Base-by-base conservation (phyloP, 805 yeast species). In the Kodamaea kaohsiungensis region DNA sequence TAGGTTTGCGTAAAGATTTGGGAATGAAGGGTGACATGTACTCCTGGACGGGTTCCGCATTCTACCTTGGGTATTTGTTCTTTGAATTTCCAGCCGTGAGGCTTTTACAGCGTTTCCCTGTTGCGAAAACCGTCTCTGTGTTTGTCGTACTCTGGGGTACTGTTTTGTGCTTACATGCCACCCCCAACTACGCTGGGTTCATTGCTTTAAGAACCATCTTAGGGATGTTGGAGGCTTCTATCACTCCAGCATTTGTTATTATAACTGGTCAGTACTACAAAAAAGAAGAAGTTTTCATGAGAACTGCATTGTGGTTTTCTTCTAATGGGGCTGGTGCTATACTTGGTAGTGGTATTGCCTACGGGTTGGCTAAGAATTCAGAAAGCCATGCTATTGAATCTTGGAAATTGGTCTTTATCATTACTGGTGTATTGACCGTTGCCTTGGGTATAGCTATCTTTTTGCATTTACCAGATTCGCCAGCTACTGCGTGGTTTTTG, bases 91-190 rank as follows among this genome's bases (percentile, higher is more conserved):
- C 85, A 3, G 76, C 80, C 2, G 65, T 75, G 8, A 62, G 70
- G 48, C 49, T 77, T 1, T 62, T 85, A 22, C 91, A 87, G 65
- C 74, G 72, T 52, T 78, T 83, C 50, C 87, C 86, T 2, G 74
- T 87, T 57, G 77, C 84, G 4, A 83, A 81, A 58, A 68, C 83
- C 3, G 72, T 80, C 2, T 71, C 82, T 8, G 56, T 66, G 1
- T 77, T 79, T 55, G 77, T 86, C 40, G 61, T 84, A n/a, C 43
- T 81, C 0, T 87, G 92, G 91, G 91, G 91, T 18, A 53, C 61
- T 65, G 65, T 84, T n/a, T 67, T 84, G 37, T 72, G 81, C 38
- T 69, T 82, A n/a, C 83, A 80, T 56, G 77, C 87, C 1, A 80
- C 78, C 1, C 78, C 85, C 1, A 63, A 73, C 53, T 73, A 69